phyloP scores from a whole-genome alignment of 2,329 filamentous ascomycete genomes.

The Metarhizium anisopliae region DNA sequence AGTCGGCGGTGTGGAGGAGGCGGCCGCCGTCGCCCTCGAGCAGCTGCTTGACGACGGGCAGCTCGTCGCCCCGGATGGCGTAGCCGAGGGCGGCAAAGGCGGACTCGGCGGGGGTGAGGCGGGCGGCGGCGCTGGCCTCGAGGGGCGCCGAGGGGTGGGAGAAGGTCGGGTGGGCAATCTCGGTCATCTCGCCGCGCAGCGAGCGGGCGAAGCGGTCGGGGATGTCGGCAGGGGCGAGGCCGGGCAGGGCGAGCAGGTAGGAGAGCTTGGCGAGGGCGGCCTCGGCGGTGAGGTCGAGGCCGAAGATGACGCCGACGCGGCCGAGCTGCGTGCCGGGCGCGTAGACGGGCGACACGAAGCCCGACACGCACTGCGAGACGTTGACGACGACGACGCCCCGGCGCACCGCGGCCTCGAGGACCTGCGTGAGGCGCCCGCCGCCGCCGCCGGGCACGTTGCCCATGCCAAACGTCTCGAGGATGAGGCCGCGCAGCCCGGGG shows the following conservation, averaged over 20 bases:
- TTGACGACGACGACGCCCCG: slow-evolving; percentile 83
- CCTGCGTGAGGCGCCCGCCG: slow-evolving; percentile 69
- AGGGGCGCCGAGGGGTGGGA: slow-evolving; percentile 55
- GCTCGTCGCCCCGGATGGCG: slow-evolving; percentile 64
- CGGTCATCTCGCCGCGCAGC: slow-evolving; percentile 78
- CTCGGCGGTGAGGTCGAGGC: slow-evolving; percentile 81
- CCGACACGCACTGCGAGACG: slow-evolving; percentile 78
- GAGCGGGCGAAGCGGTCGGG: slow-evolving; percentile 62
- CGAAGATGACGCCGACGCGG: slow-evolving; percentile 78
- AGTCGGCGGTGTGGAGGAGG: slow-evolving; percentile 68
- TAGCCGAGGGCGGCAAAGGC: slow-evolving; percentile 74
- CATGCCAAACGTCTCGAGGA: slow-evolving; percentile 88
- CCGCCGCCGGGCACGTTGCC: slow-evolving; percentile 81
- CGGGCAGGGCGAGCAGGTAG: slow-evolving; percentile 66
- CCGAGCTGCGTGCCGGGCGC: slow-evolving; percentile 70
- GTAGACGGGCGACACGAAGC: slow-evolving; percentile 70
- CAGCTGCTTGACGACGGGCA: slow-evolving; percentile 56
- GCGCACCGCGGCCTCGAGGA: slow-evolving; percentile 67
- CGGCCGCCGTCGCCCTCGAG: slow-evolving; percentile 55
- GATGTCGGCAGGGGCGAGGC: slow-evolving; percentile 56
- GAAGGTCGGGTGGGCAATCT: slow-evolving; percentile 63
- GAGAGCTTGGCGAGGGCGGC: slow-evolving; percentile 86
- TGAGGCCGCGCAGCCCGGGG: slow-evolving; percentile 68
- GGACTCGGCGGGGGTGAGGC: slow-evolving; percentile 42
- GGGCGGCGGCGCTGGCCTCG: slow-evolving; percentile 28